Evolutionary conservation across 179 eudicot genomes (phyloP), one percentile per base, ranked within the genome.

Genomic region (Vitellaria paradoxa): DNA sequence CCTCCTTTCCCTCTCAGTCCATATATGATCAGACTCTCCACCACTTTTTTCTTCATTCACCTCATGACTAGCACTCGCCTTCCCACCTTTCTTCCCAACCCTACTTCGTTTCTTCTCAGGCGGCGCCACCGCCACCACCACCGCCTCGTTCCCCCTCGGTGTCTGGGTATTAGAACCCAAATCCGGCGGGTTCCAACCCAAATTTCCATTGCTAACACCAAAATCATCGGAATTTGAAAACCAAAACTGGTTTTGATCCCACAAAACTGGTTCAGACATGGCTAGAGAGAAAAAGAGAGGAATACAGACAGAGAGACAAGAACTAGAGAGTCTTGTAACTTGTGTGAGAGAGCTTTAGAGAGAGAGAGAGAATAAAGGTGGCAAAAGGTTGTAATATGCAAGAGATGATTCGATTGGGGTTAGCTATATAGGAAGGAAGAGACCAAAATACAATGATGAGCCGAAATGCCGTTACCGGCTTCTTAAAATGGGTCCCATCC

Each of bases 1-100:
- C 82, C 96, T 92, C 78, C 98, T 92, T 77, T 94, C 97, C 79
- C 98, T 92, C 80, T 92, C 98, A 0, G 94, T 90, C 90, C 87
- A 88, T 81, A 89, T 91, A 73, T 92, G 90, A 65, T 87, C 91
- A 6, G 81, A 61, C 69, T 74, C 42, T 14, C 78, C 81, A 12
- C 77, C 90, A 7, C 40, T 80, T n/a, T 63, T 79, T 68, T 65
- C 78, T 21, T 72, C 85, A 17, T 62, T 61, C 46, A 9, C 76
- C 62, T 46, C 79, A 63, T 10, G 66, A 12, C 64, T 68, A 26
- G 70, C 76, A 73, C 47, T 57, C 68, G 65, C 70, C 75, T 50
- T 69, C 1, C 40, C 71, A 47, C 11, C 83, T 11, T 49, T 67
- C 75, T 50, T 69, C 1, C 40, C 71, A 47, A 15, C 83, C 14